phyloP scores from a whole-genome alignment of 2,329 filamentous ascomycete species.

The Colletotrichum magnum region DNA sequence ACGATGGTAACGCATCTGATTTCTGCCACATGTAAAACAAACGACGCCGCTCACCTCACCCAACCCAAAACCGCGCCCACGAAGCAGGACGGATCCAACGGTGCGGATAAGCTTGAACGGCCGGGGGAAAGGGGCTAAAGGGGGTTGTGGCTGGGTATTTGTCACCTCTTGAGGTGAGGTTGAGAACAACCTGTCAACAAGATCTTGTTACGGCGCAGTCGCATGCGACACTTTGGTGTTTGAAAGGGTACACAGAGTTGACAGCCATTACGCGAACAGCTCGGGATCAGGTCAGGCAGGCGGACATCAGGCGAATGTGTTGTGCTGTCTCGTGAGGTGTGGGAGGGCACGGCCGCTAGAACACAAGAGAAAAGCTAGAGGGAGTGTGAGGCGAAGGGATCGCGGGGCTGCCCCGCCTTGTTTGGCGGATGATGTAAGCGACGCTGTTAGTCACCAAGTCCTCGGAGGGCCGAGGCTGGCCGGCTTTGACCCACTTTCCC shows the following conservation, averaged over 20 bases:
- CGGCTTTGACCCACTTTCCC: conserved; percentile 19
- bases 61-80: not conserved
- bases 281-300: conserved; percentile 14
- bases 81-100: conserved; percentile 12
- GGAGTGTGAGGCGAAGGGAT: not conserved
- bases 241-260: conserved; percentile 24
- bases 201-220: conserved; percentile 8
- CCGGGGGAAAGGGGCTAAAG: too few species aligned
- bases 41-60: too few species aligned
- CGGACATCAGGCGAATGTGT: not conserved
- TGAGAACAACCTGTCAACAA: conserved; percentile 11
- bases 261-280: conserved; percentile 21
- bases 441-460: conserved; percentile 23
- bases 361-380: not conserved
- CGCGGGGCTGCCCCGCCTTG: not conserved
- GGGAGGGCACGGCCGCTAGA: not conserved
- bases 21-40: not conserved
- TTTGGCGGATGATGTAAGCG: conserved; percentile 16
- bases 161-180: not conserved
- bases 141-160: too few species aligned
- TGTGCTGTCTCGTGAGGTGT: not conserved
- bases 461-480: conserved; percentile 34
- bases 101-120: conserved; percentile 23
- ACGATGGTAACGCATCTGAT: not conserved
- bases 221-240: conserved; percentile 30